Conservation (phyloP, 352 stramenopile genomes). For the Achlya hypogyna region DNA sequence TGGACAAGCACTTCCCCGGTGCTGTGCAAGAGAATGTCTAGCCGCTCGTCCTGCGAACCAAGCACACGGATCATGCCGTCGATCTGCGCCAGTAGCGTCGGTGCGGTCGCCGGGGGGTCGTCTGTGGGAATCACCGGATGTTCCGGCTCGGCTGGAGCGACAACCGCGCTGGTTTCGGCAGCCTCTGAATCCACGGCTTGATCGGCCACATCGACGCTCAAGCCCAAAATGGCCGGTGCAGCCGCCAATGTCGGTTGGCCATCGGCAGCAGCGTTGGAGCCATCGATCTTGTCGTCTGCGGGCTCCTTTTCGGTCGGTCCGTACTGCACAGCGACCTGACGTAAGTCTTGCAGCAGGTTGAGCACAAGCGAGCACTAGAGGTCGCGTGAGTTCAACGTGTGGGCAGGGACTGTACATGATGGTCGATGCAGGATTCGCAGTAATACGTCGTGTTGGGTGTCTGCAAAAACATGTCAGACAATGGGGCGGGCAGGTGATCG, state of each 20-base stretch:
- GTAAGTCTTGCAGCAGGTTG: conserved; percentile 11
- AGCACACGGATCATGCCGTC: conserved; percentile 53
- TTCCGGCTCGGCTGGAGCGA: not conserved
- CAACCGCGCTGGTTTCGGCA: not conserved
- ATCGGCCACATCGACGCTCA: not conserved
- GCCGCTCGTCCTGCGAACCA: conserved; percentile 42
- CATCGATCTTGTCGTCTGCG: not conserved
- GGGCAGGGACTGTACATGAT: not conserved
- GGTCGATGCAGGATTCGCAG: conserved; percentile 11
- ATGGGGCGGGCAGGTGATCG: not conserved
- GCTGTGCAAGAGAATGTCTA: conserved; percentile 56
- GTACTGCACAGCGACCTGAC: conserved; percentile 6
- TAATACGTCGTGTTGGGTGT: conserved; percentile 4
- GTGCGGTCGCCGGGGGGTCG: conserved; percentile 23
- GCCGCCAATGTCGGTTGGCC: too few relatives aligned
- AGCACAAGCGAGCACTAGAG: conserved; percentile 4
- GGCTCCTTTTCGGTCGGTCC: not conserved
- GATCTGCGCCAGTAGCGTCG: conserved; percentile 48
- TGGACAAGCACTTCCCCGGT: conserved; percentile 67
- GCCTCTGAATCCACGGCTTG: not conserved
- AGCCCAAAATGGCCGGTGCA: not conserved
- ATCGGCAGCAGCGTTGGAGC: too few relatives aligned
- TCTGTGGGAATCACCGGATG: not conserved
- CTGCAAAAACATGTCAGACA: not conserved
- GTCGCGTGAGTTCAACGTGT: not conserved